Conservation (phyloP, 495 filamentous ascomycete species). For the Tricharina praecox region DNA sequence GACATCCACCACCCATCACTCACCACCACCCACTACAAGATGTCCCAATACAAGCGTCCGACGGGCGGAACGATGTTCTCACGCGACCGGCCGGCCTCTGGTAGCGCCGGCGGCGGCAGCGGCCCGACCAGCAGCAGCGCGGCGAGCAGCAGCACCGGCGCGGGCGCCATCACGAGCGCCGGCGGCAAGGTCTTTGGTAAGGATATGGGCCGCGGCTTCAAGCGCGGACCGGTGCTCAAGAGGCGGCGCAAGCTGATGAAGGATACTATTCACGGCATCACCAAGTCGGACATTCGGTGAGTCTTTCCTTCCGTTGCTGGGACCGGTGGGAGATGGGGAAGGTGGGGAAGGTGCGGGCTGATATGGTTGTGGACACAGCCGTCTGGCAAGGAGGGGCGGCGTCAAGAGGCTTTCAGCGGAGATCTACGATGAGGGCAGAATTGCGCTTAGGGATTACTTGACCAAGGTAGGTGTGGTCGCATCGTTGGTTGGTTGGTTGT, state of each 20-base stretch:
- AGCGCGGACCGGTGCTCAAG: background rate
- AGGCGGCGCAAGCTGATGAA: background rate
- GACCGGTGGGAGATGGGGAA: background rate
- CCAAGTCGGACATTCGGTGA: background rate
- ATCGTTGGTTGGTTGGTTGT: too few relatives aligned
- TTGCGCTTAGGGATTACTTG: constrained; percentile 36
- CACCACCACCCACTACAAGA: too few relatives aligned
- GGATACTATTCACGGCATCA: background rate
- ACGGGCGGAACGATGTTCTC: too few relatives aligned
- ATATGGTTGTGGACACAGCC: constrained; percentile 18
- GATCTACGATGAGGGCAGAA: constrained; percentile 57
- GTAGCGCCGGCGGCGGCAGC: too few relatives aligned
- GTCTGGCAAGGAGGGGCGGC: constrained; percentile 62
- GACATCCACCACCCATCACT: too few relatives aligned
- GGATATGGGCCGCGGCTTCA: background rate
- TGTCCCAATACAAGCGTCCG: too few relatives aligned
- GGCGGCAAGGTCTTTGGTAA: background rate
- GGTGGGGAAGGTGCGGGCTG: background rate
- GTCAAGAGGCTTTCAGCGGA: constrained; percentile 50
- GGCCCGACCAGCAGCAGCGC: too few relatives aligned
- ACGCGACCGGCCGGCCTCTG: too few relatives aligned
- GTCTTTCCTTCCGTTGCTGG: background rate
- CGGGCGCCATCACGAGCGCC: too few relatives aligned
- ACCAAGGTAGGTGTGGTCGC: constrained; percentile 31
- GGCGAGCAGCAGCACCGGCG: too few relatives aligned